phyloP scores from a whole-genome alignment of 768 basidiomycete genomes.

The Ramaria sp. region DNA sequence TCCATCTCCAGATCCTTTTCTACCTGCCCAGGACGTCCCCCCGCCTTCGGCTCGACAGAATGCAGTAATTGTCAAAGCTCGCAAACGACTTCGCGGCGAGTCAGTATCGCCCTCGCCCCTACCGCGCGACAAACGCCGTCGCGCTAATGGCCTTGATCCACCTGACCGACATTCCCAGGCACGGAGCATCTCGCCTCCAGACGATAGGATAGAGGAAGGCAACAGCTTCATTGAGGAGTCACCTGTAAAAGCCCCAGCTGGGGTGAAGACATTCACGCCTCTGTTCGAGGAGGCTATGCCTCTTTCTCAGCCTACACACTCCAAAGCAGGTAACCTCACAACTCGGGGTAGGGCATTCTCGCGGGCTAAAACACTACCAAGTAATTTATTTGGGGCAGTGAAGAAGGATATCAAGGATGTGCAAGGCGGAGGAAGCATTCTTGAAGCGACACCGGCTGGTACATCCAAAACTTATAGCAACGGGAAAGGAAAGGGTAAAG shows the following conservation, averaged over 20 bases:
- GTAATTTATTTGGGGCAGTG: background rate
- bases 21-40: slow-evolving; percentile 16
- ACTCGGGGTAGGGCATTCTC: background rate
- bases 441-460: background rate
- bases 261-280: slow-evolving; percentile 51
- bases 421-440: too few species aligned
- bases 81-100: slow-evolving; percentile 75
- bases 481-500: background rate
- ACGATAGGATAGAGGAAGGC: slow-evolving; percentile 23
- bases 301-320: slow-evolving; percentile 9
- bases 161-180: slow-evolving; percentile 26
- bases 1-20: slow-evolving; percentile 31
- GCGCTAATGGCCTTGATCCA: slow-evolving; percentile 22
- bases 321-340: slow-evolving; percentile 6
- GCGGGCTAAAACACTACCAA: slow-evolving; percentile 1
- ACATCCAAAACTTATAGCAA: background rate
- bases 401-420: background rate
- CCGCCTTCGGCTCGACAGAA: background rate
- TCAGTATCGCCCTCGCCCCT: slow-evolving; percentile 75
- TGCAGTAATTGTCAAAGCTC: slow-evolving; percentile 44
- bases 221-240: slow-evolving; percentile 55
- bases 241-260: slow-evolving; percentile 50
- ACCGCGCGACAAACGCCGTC: slow-evolving; percentile 58
- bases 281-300: slow-evolving; percentile 49
- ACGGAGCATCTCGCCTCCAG: slow-evolving; percentile 21